Base-by-base conservation (phyloP, 192 early-diverging fungal genomes). In the Dimargaris verticillata region DNA sequence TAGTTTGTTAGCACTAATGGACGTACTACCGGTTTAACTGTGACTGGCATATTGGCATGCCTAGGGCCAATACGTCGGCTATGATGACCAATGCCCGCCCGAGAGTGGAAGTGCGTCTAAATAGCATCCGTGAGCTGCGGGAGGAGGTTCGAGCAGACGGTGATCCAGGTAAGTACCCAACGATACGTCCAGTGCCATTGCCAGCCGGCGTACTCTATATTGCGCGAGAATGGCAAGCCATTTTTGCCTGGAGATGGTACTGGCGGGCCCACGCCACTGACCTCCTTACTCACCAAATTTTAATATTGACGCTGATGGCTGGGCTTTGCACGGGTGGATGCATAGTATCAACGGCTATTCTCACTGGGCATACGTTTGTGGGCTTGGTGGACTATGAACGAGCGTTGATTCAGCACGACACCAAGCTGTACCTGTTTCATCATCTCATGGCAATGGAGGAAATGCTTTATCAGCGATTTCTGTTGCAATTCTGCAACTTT, bases 401-500 rank as follows among this genome's bases (percentile, higher is more conserved):
- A 20, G 92, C 88, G 9, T 72, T 95, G 44, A 76, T 98, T 46
- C 95, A 98, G 65, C 75, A 93, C 73, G 80, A 89, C 62, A 84
- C 87, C 7, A 82, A 82, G 53, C 68, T 98, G 5, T 96, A 87
- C 63, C 72, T 95, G 74, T 68, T 93, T 7, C 82, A 98, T 54
- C 89, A 84, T 64, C 74, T 81, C 61, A 77, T 79, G 29, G 62
- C 85, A 33, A 90, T 88, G 67, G 83, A 84, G 60, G 87, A 91
- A 51, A 71, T 98, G 29, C 91, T 98, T 64, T 92, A 95, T 72
- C 93, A 98, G 66, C 72, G 91, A 1, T 71, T 70, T 41, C 64
- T 96, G 17, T 71, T 72, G 24, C 85, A 88, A 33, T 93, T 98
- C 70, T 80, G 79, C 53, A 98, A 98, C 64, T 93, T 89, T 70